Evolutionary conservation across 306 rosid species (phyloP).

Genomic region (Cucumis cinereus): DNA sequence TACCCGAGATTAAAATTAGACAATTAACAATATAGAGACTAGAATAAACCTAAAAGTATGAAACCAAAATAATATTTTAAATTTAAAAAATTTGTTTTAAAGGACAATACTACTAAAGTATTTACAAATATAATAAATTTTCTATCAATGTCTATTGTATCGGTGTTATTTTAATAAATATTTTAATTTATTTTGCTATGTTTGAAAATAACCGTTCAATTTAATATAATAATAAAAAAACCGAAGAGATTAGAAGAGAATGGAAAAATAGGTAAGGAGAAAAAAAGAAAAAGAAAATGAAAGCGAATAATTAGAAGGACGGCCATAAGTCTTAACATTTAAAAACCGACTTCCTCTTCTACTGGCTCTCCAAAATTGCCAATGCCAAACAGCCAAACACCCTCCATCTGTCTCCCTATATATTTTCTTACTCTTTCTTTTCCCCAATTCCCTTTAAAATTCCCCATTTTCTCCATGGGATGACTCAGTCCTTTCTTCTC

Average conservation of each 20-base stretch:
- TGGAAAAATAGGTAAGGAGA: neutral
- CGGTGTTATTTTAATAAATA: too few species aligned
- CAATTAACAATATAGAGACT: too few species aligned
- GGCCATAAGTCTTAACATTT: neutral
- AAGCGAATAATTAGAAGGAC: neutral
- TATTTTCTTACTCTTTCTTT: neutral
- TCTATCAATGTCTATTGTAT: too few species aligned
- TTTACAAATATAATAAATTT: too few species aligned
- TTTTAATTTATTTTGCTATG: too few species aligned
- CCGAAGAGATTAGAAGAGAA: neutral
- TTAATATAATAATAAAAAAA: too few species aligned
- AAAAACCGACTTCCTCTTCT: neutral
- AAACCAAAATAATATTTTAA: too few species aligned
- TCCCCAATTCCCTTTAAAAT: neutral
- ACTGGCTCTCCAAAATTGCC: neutral
- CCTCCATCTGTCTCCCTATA: neutral
- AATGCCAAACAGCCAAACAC: neutral
- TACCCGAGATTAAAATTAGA: too few species aligned
- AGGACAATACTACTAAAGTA: too few species aligned
- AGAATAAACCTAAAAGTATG: too few species aligned
- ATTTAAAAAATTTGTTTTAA: too few species aligned
- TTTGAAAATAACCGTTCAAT: too few species aligned
- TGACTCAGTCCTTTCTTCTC: neutral
- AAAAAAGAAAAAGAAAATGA: neutral
- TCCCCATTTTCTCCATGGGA: neutral